Evolutionary conservation across 2,329 filamentous ascomycete genomes (phyloP), one percentile per base, ranked within the genome.

Genomic region (Sclerotinia glacialis): DNA sequence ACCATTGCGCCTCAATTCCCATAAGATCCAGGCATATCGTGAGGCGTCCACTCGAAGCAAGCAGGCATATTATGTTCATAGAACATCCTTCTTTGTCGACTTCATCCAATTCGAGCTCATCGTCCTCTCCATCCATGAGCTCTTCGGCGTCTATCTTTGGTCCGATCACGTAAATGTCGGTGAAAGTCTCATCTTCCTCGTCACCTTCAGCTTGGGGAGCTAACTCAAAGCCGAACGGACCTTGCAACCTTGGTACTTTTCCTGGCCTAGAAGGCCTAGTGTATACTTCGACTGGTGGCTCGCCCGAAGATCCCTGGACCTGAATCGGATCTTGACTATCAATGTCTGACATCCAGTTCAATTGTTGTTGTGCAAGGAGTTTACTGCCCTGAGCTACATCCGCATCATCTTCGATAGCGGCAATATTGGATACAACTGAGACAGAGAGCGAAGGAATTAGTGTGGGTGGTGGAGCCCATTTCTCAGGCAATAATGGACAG

Each of bases 401-500:
- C 1, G 83, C 80, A 71, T 89, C 85, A 70, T 87, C 86, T 70
- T 89, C 86, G 50, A 85, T 81, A 4, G 83, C 83, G 2, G 83
- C 86, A 16, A 89, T 79, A 70, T 91, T 92, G 49, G 91, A 88
- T 34, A 96, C 88, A 67, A 96, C 90, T 11, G 90, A 90, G 0
- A 94, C 88, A 0, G 91, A 92, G 28, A 97, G 82, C 0, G 92
- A 93, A 2, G 93, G 90, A 18, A 97, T 86, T 42, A 95, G 82
- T 0, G 90, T 89, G 1, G 88, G 84, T 18, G 89, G 88, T 31
- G 90, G 88, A 31, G 91, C 87, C 93, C 94, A 98, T 73, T 89
- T 92, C 62, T 88, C 87, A 0, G 95, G 95, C 42, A 99, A 81
- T 50, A 99, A 83, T 1, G 95, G 95, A 75, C 93, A 97, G 11